phyloP scores from a whole-genome alignment of 805 yeast genomes.

The Saturnispora halmiae region DNA sequence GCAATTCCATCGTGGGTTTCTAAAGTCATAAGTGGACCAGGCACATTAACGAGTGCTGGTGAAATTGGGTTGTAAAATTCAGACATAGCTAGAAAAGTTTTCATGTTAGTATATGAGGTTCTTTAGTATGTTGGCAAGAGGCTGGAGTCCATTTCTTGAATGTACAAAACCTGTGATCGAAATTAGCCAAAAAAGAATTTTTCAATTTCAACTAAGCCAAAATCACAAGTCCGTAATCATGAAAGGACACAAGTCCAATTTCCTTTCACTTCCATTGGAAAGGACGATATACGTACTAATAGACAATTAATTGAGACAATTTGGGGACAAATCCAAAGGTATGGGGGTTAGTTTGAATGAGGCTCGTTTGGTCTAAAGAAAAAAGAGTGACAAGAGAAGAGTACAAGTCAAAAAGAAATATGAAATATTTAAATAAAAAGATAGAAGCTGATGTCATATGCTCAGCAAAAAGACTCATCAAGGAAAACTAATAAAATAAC shows the following conservation, averaged over 20 bases:
- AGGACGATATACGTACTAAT: conserved; percentile 1
- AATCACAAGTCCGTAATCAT: background rate
- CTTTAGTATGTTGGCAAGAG: no score
- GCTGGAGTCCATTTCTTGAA: no score
- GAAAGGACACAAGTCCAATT: background rate
- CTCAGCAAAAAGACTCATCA: conserved; percentile 4
- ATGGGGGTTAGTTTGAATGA: conserved; percentile 11
- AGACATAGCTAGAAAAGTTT: conserved; percentile 3
- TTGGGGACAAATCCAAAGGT: conserved; percentile 9
- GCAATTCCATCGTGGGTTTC: conserved; percentile 81
- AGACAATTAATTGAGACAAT: conserved; percentile 2
- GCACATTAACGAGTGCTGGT: conserved; percentile 79
- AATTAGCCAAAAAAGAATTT: no score
- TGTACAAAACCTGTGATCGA: no score
- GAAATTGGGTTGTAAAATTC: conserved; percentile 68
- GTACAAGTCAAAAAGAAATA: conserved; percentile 4
- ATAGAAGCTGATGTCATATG: conserved; percentile 7
- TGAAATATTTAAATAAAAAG: background rate
- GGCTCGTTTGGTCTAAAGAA: conserved; percentile 11
- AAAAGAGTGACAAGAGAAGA: background rate
- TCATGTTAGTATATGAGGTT: background rate
- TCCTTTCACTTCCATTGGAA: background rate
- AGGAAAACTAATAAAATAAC: no score
- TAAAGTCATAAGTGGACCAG: conserved; percentile 76
- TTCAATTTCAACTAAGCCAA: background rate